These are phyloP conservation scores for Fagopyrum homotropicum DNA, from an alignment of 148 eudicot genomes.

Conservation along the genomic window DNA sequence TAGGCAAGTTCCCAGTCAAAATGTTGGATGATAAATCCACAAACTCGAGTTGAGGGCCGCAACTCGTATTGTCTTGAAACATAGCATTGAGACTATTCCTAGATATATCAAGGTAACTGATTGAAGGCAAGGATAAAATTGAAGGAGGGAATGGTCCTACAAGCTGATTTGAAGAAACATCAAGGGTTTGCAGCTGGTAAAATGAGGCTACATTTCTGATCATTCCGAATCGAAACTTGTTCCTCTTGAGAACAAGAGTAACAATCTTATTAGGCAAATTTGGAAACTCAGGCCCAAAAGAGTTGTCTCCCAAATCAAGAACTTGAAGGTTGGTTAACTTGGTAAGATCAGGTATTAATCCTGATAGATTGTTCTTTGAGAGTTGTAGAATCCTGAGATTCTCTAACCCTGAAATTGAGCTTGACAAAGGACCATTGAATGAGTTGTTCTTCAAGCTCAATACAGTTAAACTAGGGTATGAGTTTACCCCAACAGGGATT, in stretches of 20 bases:
- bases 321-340: slow-evolving; percentile 57
- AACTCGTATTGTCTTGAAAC: slow-evolving; percentile 34
- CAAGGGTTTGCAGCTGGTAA: slow-evolving; percentile 47
- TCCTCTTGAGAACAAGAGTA: slow-evolving; percentile 47
- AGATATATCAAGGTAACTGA: slow-evolving; percentile 42
- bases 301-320: slow-evolving; percentile 56
- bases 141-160: slow-evolving; percentile 28
- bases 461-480: slow-evolving; percentile 40
- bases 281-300: slow-evolving; percentile 77
- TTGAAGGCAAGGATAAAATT: slow-evolving; percentile 41
- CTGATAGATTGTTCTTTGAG: slow-evolving; percentile 47
- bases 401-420: slow-evolving; percentile 30
- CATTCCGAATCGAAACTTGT: slow-evolving; percentile 46
- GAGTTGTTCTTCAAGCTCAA: slow-evolving; percentile 72
- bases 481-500: slow-evolving; percentile 45
- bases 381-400: slow-evolving; percentile 46
- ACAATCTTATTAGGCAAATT: slow-evolving; percentile 40
- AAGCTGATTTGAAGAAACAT: slow-evolving; percentile 46
- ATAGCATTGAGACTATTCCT: slow-evolving; percentile 46
- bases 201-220: slow-evolving; percentile 24
- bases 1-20: slow-evolving; percentile 57
- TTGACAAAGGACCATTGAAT: slow-evolving; percentile 45
- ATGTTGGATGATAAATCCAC: slow-evolving; percentile 48
- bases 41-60: slow-evolving; percentile 36
- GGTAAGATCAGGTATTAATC: slow-evolving; percentile 44